Conservation (phyloP, 345 rosid species). For the Salix viminalis region DNA sequence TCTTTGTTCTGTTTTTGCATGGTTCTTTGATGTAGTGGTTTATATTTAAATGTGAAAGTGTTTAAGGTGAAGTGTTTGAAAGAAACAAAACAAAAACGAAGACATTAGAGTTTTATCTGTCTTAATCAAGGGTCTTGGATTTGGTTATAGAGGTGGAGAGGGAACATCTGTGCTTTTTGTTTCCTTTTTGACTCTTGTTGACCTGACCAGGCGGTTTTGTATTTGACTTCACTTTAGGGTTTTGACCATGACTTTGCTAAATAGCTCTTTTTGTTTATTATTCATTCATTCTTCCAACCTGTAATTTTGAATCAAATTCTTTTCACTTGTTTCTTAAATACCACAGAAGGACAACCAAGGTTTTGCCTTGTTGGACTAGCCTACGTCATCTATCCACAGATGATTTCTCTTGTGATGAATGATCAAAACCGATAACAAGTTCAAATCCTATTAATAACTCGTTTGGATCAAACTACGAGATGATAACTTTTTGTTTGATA, state of each 20-base stretch:
- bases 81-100: background rate
- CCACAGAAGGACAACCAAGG: background rate
- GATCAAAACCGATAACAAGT: background rate
- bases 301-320: background rate
- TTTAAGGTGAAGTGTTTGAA: background rate
- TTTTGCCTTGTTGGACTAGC: background rate
- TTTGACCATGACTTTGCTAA: background rate
- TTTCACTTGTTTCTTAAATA: background rate
- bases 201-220: background rate
- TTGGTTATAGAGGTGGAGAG: background rate
- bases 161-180: background rate
- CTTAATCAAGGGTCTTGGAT: background rate
- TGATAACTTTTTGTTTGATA: background rate
- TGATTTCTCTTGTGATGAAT: background rate
- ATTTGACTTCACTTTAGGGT: background rate
- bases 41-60: background rate
- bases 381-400: background rate
- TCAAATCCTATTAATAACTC: background rate
- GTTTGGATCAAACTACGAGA: background rate
- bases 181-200: conserved; percentile 3
- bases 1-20: background rate
- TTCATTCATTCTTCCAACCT: background rate
- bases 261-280: background rate
- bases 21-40: background rate
- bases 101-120: background rate